Percentiles rank a stretch among this genome's conserved stretches.
phyloP scores from a whole-genome alignment of 1,284 basidiomycete genomes.

The Leccinum solheimii region DNA sequence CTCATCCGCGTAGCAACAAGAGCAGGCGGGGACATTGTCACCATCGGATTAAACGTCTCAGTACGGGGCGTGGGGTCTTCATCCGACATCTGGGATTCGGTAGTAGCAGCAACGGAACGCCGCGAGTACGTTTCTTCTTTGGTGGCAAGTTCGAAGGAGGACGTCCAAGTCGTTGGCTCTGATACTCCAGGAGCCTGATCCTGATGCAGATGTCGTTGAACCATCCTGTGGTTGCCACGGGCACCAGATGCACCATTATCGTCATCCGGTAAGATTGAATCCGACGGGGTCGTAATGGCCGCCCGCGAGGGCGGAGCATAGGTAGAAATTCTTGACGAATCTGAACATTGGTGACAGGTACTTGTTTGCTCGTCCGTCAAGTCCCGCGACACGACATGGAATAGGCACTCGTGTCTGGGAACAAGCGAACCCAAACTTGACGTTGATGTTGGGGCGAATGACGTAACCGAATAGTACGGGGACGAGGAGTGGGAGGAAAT shows the following conservation, averaged over 20 bases:
- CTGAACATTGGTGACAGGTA: background rate
- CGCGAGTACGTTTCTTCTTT: constrained; percentile 2
- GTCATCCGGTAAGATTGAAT: constrained; percentile 9
- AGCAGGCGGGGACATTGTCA: background rate
- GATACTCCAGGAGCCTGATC: background rate
- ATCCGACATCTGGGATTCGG: constrained; percentile 11
- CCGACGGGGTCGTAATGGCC: background rate
- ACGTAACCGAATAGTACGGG: constrained; percentile 12
- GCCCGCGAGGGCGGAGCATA: background rate
- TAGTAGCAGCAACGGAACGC: constrained; percentile 5
- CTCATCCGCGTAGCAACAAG: background rate
- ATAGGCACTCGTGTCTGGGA: constrained; percentile 30
- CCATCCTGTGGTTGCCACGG: background rate
- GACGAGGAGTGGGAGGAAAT: constrained; percentile 2
- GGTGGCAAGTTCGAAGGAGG: background rate
- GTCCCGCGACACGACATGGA: constrained; percentile 17
- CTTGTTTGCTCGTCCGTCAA: constrained; percentile 1
- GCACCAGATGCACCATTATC: constrained; percentile 7
- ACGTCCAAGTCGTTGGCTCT: background rate
- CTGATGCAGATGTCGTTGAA: constrained; percentile 3
- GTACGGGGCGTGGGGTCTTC: constrained; percentile 34
- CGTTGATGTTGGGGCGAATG: constrained; percentile 25
- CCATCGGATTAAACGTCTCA: constrained; percentile 18
- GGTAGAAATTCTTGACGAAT: constrained; percentile 1
- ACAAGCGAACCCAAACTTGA: constrained; percentile 34